These are phyloP conservation scores for Omphalotus olearius DNA, from an alignment of 1,284 basidiomycete species.

Conservation along the genomic window DNA sequence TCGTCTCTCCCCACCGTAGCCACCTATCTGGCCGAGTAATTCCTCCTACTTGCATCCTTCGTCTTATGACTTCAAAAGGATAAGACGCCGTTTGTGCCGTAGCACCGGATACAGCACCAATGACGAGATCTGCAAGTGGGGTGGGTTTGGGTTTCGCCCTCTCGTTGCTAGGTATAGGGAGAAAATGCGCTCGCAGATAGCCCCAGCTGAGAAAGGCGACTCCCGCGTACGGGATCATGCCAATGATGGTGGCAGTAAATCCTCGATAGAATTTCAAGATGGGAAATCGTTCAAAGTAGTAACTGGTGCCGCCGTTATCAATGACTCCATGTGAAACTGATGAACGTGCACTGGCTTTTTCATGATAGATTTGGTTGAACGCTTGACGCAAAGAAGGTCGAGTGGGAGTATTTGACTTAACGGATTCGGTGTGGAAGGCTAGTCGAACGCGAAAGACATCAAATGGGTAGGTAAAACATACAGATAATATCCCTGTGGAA, in stretches of 20 bases:
- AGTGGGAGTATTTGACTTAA: conserved; percentile 24
- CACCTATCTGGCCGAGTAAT: conserved; percentile 73
- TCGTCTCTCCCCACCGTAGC: conserved; percentile 79
- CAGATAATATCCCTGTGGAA: conserved; percentile 79
- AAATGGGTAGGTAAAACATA: conserved; percentile 91
- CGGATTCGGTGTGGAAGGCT: conserved; percentile 77
- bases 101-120: conserved; percentile 90
- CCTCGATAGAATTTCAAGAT: conserved; percentile 93
- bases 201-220: conserved; percentile 95
- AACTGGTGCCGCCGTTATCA: conserved; percentile 11
- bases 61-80: conserved; percentile 92
- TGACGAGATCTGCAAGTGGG: conserved; percentile 58
- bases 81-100: conserved; percentile 91
- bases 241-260: conserved; percentile 86
- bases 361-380: conserved; percentile 67
- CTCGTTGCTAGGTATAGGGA: conserved; percentile 39
- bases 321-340: conserved; percentile 15
- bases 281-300: conserved; percentile 55
- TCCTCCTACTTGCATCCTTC: conserved; percentile 96
- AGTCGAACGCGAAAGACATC: conserved; percentile 94
- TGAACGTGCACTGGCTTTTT: conserved; percentile 38
- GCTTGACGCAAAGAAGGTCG: conserved; percentile 62
- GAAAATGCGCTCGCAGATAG: conserved; percentile 66
- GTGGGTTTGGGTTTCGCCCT: conserved; percentile 39
- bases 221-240: conserved; percentile 97